Evolutionary conservation across 2,329 filamentous ascomycete genomes (phyloP).

Genomic region (Aspergillus tanneri): DNA sequence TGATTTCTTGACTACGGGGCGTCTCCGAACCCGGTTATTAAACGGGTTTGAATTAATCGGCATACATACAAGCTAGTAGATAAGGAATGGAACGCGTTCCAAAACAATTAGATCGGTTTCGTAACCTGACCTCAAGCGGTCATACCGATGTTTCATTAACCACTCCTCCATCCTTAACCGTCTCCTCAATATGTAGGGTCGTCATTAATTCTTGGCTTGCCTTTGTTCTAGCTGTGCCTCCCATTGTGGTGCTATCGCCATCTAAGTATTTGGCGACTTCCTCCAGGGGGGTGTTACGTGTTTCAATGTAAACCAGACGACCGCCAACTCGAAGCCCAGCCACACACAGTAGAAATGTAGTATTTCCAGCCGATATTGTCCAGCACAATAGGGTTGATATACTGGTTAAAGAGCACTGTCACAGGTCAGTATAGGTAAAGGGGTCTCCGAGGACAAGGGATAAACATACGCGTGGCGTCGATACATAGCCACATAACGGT

Average conservation of each 20-base stretch:
- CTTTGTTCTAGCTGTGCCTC: conserved; percentile 22
- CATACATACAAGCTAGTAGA: neutral
- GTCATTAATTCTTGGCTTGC: conserved; percentile 17
- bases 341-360: conserved; percentile 41
- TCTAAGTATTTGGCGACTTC: conserved; percentile 38
- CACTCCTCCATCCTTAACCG: neutral
- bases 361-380: conserved; percentile 37
- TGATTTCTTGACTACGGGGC: no score
- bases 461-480: conserved; percentile 21
- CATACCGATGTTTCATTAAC: conserved; percentile 5
- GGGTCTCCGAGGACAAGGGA: neutral
- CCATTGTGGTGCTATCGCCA: conserved; percentile 23
- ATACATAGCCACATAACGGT: conserved; percentile 38
- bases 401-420: conserved; percentile 38
- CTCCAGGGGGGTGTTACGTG: conserved; percentile 33
- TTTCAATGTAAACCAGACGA: conserved; percentile 41
- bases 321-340: conserved; percentile 30
- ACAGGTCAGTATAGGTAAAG: conserved; percentile 1
- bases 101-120: neutral
- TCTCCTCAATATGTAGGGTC: conserved; percentile 10
- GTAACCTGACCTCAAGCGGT: neutral
- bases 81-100: neutral
- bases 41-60: neutral
- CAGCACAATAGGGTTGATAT: conserved; percentile 35
- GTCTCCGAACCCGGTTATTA: no score